Evolutionary conservation across 176 grass and related monocot species (phyloP).

Genomic region (Leersia perrieri): DNA sequence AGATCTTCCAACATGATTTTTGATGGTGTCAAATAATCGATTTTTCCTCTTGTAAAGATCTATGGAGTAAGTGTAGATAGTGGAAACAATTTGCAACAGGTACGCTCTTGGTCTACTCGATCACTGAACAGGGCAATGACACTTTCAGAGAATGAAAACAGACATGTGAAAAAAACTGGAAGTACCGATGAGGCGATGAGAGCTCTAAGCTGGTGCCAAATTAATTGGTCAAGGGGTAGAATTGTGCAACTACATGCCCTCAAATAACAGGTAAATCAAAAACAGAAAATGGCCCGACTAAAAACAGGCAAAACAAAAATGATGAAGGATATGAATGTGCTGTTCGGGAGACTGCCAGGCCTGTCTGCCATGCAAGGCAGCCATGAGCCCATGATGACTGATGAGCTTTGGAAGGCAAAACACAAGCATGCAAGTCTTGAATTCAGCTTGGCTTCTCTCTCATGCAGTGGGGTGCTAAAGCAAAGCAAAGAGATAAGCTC

Average conservation of each 20-base stretch:
- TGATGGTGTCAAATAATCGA: neutral
- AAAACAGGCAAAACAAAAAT: neutral
- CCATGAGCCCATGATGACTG: constrained; percentile 19
- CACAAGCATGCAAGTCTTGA: constrained; percentile 16
- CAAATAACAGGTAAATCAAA: neutral
- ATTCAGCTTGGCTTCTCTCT: neutral
- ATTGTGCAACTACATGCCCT: neutral
- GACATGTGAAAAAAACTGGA: neutral
- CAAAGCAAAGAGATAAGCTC: constrained; percentile 11
- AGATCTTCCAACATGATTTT: neutral
- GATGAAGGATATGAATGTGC: neutral
- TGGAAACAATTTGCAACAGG: neutral
- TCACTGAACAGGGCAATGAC: neutral
- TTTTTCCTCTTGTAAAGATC: neutral
- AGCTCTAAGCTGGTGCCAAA: neutral
- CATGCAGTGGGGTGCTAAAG: neutral
- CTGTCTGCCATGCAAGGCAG: constrained; percentile 15
- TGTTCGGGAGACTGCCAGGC: constrained; percentile 13
- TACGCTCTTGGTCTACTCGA: neutral
- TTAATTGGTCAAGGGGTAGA: neutral
- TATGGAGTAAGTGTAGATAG: neutral
- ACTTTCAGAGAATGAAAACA: neutral
- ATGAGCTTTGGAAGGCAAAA: constrained; percentile 21
- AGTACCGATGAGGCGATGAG: neutral
- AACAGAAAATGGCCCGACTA: neutral